A percentile compares a stretch with the other conserved stretches of the same genome.
phyloP scores from a whole-genome alignment of 306 rosid species.

The Styphnolobium japonicum region DNA sequence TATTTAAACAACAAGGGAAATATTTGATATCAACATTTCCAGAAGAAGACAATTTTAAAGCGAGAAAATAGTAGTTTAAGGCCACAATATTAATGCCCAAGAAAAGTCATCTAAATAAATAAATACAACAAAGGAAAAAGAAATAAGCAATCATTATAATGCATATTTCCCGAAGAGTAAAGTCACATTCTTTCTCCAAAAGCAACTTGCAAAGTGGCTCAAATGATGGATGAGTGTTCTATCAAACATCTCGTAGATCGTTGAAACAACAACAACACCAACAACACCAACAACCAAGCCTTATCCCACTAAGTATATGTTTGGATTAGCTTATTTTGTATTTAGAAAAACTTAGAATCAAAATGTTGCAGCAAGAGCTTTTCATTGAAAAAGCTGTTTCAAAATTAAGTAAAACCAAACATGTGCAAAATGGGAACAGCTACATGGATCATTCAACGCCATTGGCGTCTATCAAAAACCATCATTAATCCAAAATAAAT shows the following conservation, averaged over 20 bases:
- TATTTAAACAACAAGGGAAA: not conserved
- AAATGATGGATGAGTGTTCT: not conserved
- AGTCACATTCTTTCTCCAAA: not conserved
- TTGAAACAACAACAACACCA: not conserved
- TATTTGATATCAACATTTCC: not conserved
- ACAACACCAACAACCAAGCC: not conserved
- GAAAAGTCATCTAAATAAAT: not conserved
- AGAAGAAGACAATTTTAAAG: not conserved
- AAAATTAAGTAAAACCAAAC: too few relatives aligned
- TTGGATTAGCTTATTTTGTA: too few relatives aligned
- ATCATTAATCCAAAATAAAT: not conserved
- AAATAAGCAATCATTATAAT: not conserved
- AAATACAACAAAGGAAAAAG: not conserved
- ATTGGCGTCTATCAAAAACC: not conserved
- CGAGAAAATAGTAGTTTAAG: not conserved
- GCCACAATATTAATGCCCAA: not conserved
- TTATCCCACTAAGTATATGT: too few relatives aligned
- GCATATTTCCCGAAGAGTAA: not conserved
- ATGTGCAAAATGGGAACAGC: not conserved
- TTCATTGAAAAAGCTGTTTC: too few relatives aligned
- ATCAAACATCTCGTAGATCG: not conserved
- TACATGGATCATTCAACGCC: not conserved
- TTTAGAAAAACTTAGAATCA: too few relatives aligned
- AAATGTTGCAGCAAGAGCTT: too few relatives aligned
- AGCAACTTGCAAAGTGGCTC: not conserved